Evolutionary conservation across 305 asterid genomes (phyloP), one percentile per base, ranked within the genome.

Genomic region (Fraxinus floribunda): DNA sequence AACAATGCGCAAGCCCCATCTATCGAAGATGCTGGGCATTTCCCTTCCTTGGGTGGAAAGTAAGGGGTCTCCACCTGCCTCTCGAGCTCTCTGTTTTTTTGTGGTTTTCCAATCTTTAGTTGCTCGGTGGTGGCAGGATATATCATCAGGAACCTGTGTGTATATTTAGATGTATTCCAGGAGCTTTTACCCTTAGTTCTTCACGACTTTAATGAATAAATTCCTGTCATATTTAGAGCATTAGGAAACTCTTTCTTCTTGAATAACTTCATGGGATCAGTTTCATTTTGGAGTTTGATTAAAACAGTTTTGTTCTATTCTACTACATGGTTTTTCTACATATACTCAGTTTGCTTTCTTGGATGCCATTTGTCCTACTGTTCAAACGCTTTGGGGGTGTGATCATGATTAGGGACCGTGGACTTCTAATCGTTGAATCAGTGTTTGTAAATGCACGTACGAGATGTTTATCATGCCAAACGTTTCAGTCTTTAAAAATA

Each of bases 11-110:
- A 76, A 72, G 93, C 95, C 76, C 92, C 91, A 16, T 78, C 86
- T 24, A 89, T 90, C 39, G 89, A 84, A 74, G 94, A 92, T 82
- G 91, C 57, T 15, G 88, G 84, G 13, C 91, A 92, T 78, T 92
- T 92, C 86, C 97, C 97, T 8, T 36, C 95, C 2, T 87, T 91
- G 73, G 95, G 89, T 57, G 90, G 84, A 44, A 90, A 90, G 86
- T 90, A 78, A 92, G 64, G 84, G 78, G 20, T 55, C 24, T 66
- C 1, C 3, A 0, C 83, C 82, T 36, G 80, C 82, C 79, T 1
- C 44, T 39, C 6, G 72, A 75, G 81, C 49, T 73, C 84, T 55
- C 2, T 32, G 20, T 22, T n/a, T 9, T 74, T 60, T 18, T 6
- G 11, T 79, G 38, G 13, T 8, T 77, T 20, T 68, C 13, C 11